Conservation (phyloP, 1,284 basidiomycete genomes). For the Heterobasidion parviporum region DNA sequence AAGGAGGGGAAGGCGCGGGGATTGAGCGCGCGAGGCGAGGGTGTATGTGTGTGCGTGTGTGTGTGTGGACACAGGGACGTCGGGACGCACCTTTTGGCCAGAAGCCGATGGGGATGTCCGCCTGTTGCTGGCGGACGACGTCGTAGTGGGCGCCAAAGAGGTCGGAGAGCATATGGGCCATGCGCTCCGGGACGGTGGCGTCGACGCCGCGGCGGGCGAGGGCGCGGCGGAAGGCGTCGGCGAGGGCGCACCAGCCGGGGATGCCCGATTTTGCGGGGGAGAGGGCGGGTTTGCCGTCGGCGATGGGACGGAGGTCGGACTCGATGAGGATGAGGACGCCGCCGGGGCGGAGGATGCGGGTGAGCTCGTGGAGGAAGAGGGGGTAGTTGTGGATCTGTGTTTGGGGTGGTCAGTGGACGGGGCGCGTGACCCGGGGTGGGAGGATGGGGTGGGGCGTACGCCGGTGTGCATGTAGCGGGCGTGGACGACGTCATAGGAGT, state of each 20-base stretch:
- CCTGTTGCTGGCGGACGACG: constrained; percentile 13
- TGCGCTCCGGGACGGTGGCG: constrained; percentile 42
- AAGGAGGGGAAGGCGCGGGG: background rate
- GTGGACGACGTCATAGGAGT: constrained; percentile 58
- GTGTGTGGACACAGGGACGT: constrained; percentile 2
- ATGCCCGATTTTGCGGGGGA: constrained; percentile 24
- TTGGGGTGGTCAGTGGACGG: constrained; percentile 20
- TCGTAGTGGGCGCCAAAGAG: constrained; percentile 8
- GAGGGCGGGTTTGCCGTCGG: constrained; percentile 32
- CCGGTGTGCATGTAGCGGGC: constrained; percentile 58
- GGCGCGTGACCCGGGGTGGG: constrained; percentile 18
- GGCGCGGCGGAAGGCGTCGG: constrained; percentile 49
- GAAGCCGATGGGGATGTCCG: constrained; percentile 15
- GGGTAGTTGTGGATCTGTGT: constrained; percentile 52
- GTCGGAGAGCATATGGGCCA: constrained; percentile 25
- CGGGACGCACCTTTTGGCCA: constrained; percentile 13
- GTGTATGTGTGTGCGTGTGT: constrained; percentile 37
- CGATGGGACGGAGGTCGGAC: constrained; percentile 40
- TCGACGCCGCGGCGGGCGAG: constrained; percentile 45
- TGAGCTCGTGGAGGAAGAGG: constrained; percentile 48
- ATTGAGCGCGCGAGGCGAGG: constrained; percentile 31
- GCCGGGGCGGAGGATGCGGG: constrained; percentile 57
- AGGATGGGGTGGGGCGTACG: constrained; percentile 28
- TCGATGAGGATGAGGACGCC: constrained; percentile 63
- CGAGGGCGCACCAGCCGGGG: constrained; percentile 51